These are phyloP conservation scores for Anthostomella pinea DNA, from an alignment of 2,329 filamentous ascomycete species.

Conservation along the genomic window DNA sequence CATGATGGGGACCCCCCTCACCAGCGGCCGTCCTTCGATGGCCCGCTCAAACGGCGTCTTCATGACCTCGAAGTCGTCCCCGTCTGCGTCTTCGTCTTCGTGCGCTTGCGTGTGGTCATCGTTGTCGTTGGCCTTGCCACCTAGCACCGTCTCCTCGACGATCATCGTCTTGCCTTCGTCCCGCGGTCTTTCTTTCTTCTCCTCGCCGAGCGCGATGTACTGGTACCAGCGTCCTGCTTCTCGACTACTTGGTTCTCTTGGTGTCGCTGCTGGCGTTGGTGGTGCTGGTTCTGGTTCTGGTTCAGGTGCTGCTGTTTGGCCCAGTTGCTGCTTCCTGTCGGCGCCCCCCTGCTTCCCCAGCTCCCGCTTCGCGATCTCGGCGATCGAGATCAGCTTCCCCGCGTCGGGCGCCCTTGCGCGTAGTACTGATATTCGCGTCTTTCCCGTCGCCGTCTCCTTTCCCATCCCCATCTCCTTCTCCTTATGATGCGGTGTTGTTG, in stretches of 20 bases:
- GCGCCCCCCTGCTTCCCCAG: slow-evolving; percentile 41
- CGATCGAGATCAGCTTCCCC: slow-evolving; percentile 65
- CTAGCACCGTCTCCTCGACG: slow-evolving; percentile 44
- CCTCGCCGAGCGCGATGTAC: slow-evolving; percentile 56
- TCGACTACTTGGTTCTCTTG: background rate
- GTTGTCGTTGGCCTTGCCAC: slow-evolving; percentile 23
- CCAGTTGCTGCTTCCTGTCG: background rate
- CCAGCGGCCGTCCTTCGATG: slow-evolving; percentile 43
- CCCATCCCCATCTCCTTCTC: background rate
- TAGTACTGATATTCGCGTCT: slow-evolving; percentile 41
- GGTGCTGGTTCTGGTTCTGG: no score
- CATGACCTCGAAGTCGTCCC: slow-evolving; percentile 56
- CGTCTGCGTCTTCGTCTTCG: slow-evolving; percentile 32
- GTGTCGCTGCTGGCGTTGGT: background rate
- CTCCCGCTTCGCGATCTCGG: slow-evolving; percentile 62
- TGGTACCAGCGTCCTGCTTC: slow-evolving; percentile 43
- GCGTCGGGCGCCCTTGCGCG: slow-evolving; percentile 50
- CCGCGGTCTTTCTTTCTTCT: slow-evolving; percentile 29
- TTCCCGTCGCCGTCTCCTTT: slow-evolving; percentile 10
- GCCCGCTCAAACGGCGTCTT: slow-evolving; percentile 55
- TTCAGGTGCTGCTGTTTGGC: no score
- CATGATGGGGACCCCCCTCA: slow-evolving; percentile 51
- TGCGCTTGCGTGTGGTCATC: no score
- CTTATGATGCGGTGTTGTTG: no score
- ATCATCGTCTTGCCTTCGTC: slow-evolving; percentile 33